phyloP scores from a whole-genome alignment of 345 rosid genomes.

The Capsella bursapastoris region DNA sequence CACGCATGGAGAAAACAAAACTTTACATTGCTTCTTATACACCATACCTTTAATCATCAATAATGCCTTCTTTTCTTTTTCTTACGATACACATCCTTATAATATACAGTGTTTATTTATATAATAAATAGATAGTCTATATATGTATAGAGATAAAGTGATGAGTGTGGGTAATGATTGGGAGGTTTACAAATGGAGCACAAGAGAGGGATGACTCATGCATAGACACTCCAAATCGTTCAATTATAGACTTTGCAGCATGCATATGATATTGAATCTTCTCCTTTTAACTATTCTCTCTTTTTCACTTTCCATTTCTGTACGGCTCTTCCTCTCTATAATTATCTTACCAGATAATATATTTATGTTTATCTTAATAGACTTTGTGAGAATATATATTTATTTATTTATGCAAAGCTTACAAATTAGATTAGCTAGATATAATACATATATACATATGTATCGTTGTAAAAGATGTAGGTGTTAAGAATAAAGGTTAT shows the following conservation, averaged over 20 bases:
- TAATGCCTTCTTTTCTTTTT: slow-evolving; percentile 33
- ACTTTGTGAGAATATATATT: neutral
- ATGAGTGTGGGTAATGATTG: slow-evolving; percentile 42
- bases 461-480: slow-evolving; percentile 19
- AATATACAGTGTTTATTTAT: slow-evolving; percentile 24
- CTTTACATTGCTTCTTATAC: slow-evolving; percentile 38
- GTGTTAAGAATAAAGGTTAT: neutral
- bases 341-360: neutral
- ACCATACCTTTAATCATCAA: slow-evolving; percentile 45
- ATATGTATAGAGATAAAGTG: slow-evolving; percentile 16
- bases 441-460: neutral
- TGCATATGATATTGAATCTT: slow-evolving; percentile 25
- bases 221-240: slow-evolving; percentile 25
- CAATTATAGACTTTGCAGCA: slow-evolving; percentile 28
- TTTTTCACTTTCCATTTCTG: slow-evolving; percentile 25
- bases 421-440: neutral
- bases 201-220: slow-evolving; percentile 41
- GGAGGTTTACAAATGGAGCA: slow-evolving; percentile 39
- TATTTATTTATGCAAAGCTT: neutral
- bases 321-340: slow-evolving; percentile 40
- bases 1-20: slow-evolving; percentile 31
- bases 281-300: slow-evolving; percentile 15
- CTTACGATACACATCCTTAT: slow-evolving; percentile 37
- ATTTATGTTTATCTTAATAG: too few species aligned
- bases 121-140: neutral